Evolutionary conservation across 176 grass and related monocot genomes (phyloP).

Genomic region (Paspalum notatum): DNA sequence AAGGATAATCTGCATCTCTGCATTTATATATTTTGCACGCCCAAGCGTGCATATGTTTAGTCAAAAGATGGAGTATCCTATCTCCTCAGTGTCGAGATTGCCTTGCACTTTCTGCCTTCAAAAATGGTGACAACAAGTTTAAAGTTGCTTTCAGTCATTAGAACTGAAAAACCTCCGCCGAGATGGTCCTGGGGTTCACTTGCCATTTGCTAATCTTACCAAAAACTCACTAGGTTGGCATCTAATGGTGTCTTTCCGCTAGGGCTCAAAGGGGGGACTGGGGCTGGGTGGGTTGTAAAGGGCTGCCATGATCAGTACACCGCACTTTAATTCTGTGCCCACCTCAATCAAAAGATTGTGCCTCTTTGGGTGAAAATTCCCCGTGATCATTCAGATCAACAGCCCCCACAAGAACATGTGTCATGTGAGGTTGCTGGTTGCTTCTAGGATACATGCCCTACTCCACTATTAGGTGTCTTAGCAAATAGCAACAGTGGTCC

Average conservation of each 20-base stretch:
- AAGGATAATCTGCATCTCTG: background rate
- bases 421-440: constrained; percentile 71
- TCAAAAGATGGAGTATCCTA: background rate
- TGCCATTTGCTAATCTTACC: constrained; percentile 44
- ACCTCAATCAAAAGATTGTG: constrained; percentile 48
- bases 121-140: constrained; percentile 44
- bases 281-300: constrained; percentile 54
- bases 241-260: constrained; percentile 46
- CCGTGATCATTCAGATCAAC: constrained; percentile 48
- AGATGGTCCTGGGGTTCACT: constrained; percentile 51
- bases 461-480: constrained; percentile 30
- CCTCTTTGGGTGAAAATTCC: constrained; percentile 52
- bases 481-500: constrained; percentile 38
- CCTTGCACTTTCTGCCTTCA: constrained; percentile 57
- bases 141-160: constrained; percentile 44
- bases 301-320: constrained; percentile 42
- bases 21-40: constrained; percentile 20
- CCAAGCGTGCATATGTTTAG: constrained; percentile 16
- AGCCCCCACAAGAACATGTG: constrained; percentile 62
- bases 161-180: constrained; percentile 15
- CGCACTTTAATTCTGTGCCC: constrained; percentile 46
- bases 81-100: constrained; percentile 45
- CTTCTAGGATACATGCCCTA: constrained; percentile 46
- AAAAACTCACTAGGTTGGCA: constrained; percentile 40
- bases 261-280: constrained; percentile 33